phyloP scores from a whole-genome alignment of 2,329 filamentous ascomycete species.

The Talaromyces piceae region DNA sequence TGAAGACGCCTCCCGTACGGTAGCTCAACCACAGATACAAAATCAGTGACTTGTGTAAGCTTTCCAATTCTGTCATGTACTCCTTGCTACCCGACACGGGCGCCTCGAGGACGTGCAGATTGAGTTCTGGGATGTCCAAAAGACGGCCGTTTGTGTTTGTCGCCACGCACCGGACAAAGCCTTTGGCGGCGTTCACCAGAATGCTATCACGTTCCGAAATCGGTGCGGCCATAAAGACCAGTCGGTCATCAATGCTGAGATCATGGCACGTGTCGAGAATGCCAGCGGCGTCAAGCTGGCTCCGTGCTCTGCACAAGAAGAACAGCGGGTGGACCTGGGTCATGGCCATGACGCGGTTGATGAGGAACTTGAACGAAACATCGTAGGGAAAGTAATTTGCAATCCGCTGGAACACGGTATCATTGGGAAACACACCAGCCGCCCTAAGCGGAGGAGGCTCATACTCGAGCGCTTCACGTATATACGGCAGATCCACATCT shows the following conservation, averaged over 20 bases:
- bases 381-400: slow-evolving; percentile 71
- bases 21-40: slow-evolving; percentile 92
- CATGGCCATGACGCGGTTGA: slow-evolving; percentile 67
- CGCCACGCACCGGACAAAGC: slow-evolving; percentile 64
- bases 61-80: slow-evolving; percentile 65
- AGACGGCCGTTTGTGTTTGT: slow-evolving; percentile 59
- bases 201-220: slow-evolving; percentile 46
- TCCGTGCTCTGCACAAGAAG: slow-evolving; percentile 59
- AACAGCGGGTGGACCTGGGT: slow-evolving; percentile 58
- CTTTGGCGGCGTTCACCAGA: slow-evolving; percentile 45
- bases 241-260: slow-evolving; percentile 65
- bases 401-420: slow-evolving; percentile 65
- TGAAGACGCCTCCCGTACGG: slow-evolving; percentile 74
- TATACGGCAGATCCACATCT: slow-evolving; percentile 54
- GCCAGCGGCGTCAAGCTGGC: slow-evolving; percentile 62
- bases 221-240: slow-evolving; percentile 68
- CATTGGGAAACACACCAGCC: slow-evolving; percentile 69
- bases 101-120: slow-evolving; percentile 65
- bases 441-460: slow-evolving; percentile 59
- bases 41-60: slow-evolving; percentile 72
- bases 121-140: slow-evolving; percentile 61
- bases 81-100: slow-evolving; percentile 37
- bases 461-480: slow-evolving; percentile 56
- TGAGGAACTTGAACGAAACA: slow-evolving; percentile 75
- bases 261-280: slow-evolving; percentile 62